phyloP scores from a whole-genome alignment of 768 basidiomycete species.

The Clitopilus passeckerianus region DNA sequence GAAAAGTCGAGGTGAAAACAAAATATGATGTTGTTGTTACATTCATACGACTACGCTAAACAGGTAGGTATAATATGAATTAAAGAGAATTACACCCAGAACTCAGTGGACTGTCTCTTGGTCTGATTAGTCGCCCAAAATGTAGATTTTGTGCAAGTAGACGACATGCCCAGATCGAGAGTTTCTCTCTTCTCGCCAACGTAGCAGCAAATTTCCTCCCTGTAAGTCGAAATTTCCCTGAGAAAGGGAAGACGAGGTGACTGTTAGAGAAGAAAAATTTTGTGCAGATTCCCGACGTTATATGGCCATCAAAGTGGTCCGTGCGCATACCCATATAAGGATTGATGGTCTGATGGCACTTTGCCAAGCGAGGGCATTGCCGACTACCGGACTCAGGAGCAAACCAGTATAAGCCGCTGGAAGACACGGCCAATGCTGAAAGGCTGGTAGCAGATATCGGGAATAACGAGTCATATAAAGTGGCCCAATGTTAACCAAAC shows the following conservation, averaged over 20 bases:
- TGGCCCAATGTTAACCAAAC: no score
- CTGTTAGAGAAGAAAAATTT: not conserved
- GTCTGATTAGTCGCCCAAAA: constrained; percentile 1
- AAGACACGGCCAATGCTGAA: no score
- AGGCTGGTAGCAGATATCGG: no score
- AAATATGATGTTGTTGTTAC: not conserved
- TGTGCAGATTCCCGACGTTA: not conserved
- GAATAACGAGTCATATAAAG: no score
- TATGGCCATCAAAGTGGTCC: not conserved
- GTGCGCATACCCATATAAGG: not conserved
- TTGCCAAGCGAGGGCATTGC: not conserved
- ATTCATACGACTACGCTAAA: not conserved
- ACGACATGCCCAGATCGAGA: constrained; percentile 1
- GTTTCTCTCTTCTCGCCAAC: not conserved
- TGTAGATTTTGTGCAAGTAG: not conserved
- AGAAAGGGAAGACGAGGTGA: not conserved
- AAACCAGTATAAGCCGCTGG: no score
- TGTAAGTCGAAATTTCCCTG: not conserved
- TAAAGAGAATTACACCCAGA: not conserved
- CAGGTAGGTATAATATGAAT: not conserved
- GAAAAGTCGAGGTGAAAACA: not conserved
- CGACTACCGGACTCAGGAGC: no score
- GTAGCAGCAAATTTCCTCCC: not conserved
- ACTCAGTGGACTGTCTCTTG: not conserved
- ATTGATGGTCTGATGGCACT: not conserved